Evolutionary conservation across 2,329 filamentous ascomycete species (phyloP), one percentile per base, ranked within the genome.

Genomic region (Colletotrichum eremochloae): DNA sequence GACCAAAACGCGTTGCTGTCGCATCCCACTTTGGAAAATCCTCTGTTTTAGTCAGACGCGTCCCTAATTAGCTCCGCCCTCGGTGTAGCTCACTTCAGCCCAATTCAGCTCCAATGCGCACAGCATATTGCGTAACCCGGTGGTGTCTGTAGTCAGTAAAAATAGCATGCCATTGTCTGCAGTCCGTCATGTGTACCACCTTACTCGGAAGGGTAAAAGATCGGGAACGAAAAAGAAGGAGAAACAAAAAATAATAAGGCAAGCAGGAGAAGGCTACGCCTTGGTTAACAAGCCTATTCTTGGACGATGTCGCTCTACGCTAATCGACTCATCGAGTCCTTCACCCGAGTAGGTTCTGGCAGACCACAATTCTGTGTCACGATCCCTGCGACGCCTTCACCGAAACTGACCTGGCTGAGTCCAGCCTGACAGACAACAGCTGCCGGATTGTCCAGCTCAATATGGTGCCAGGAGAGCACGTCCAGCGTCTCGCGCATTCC

Each of bases 341-440:
- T 63, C 58, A 44, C 58, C 53, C 53, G 63, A 52, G 42, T 44
- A 29, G 42, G 42, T 57, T 24, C 48, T 62, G 46, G 50, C 56
- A 62, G 50, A 46, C 44, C 12, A 67, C 31, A 53, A 36, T 31
- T 33, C 33, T 53, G 67, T 55, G 57, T 68, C 58, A 65, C 58
- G 36, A 69, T 72, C 69, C 60, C 66, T 69, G 55, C 38, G 66
- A 69, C 68, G 33, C 53, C 65, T 64, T 68, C 69, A 63, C 55
- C 60, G 33, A 38, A 24, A 33, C 46, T 52, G 60, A 33, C 46
- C 61, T 65, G 48, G 55, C 60, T 53, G 12, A 60, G 70, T 48
- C 70, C 48, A 56, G 53, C 60, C 58, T 64, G 69, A 56, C 66
- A 65, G 67, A 42, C 61, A 42, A 11, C 46, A 56, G 31, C 67